phyloP scores from a whole-genome alignment of 345 rosid genomes.

The Populus deltoides region DNA sequence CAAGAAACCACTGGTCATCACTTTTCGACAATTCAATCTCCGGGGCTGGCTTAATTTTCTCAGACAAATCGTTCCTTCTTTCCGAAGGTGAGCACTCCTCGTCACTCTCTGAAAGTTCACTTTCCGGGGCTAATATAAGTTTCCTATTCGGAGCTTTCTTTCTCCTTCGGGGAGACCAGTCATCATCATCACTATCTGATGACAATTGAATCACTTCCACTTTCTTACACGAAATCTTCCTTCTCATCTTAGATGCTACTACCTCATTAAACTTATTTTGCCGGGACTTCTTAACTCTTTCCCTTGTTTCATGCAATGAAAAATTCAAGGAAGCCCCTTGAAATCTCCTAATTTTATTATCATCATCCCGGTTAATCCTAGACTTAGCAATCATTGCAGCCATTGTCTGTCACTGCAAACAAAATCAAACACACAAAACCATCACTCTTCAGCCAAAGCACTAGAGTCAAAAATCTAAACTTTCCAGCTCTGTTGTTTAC shows the following conservation, averaged over 20 bases:
- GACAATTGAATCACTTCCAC: neutral
- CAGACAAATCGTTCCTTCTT: neutral
- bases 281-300: constrained; percentile 5
- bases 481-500: neutral
- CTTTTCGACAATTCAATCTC: neutral
- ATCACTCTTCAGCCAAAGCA: neutral
- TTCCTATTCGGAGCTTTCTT: neutral
- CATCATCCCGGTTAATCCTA: neutral
- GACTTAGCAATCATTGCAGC: constrained; percentile 27
- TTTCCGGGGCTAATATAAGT: neutral
- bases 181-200: neutral
- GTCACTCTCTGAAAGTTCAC: neutral
- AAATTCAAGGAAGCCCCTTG: neutral
- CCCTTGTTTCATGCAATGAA: constrained; percentile 18
- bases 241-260: neutral
- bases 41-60: neutral
- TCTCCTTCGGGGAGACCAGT: neutral
- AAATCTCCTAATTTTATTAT: constrained; percentile 8
- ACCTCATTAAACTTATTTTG: constrained; percentile 1
- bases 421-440: neutral
- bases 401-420: constrained; percentile 23
- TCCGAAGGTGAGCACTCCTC: neutral
- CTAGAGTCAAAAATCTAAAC: neutral
- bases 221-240: neutral
- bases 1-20: neutral